phyloP scores from a whole-genome alignment of 73 alveolate genomes.

The Stentor roeselii region DNA sequence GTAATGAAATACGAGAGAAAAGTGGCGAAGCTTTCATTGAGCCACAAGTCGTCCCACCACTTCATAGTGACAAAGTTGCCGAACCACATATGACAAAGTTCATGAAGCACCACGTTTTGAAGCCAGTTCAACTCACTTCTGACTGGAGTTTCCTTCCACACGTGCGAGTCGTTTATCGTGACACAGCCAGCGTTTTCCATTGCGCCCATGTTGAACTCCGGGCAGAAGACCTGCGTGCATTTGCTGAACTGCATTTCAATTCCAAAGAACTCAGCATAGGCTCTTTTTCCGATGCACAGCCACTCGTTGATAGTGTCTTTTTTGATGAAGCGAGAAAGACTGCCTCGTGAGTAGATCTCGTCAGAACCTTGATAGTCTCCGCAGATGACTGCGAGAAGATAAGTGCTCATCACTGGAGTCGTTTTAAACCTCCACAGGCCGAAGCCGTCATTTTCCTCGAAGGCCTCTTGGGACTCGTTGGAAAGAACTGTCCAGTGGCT shows the following conservation, averaged over 20 bases:
- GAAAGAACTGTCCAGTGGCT: constrained; percentile 43
- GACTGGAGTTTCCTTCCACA: constrained; percentile 74
- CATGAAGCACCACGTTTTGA: constrained; percentile 86
- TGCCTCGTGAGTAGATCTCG: constrained; percentile 69
- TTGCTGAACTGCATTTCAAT: constrained; percentile 73
- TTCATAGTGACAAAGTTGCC: constrained; percentile 97
- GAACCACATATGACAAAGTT: constrained; percentile 98
- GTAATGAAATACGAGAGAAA: neutral
- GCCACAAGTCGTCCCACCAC: constrained; percentile 99
- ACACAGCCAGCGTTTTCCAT: constrained; percentile 98
- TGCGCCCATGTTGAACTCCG: constrained; percentile 92
- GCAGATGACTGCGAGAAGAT: constrained; percentile 25
- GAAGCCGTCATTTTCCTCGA: neutral
- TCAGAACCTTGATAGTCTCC: constrained; percentile 40
- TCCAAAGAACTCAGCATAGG: constrained; percentile 78
- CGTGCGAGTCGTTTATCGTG: constrained; percentile 83
- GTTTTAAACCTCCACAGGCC: neutral
- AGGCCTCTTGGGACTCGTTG: constrained; percentile 34
- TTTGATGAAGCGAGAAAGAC: constrained; percentile 59
- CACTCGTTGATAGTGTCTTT: constrained; percentile 55
- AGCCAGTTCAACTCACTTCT: constrained; percentile 68
- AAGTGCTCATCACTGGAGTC: constrained; percentile 24
- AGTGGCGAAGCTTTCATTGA: constrained; percentile 97
- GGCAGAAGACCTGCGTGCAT: constrained; percentile 84
- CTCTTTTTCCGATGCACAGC: constrained; percentile 57